phyloP scores from a whole-genome alignment of 2,329 filamentous ascomycete genomes.

The Stachybotrys chartarum region DNA sequence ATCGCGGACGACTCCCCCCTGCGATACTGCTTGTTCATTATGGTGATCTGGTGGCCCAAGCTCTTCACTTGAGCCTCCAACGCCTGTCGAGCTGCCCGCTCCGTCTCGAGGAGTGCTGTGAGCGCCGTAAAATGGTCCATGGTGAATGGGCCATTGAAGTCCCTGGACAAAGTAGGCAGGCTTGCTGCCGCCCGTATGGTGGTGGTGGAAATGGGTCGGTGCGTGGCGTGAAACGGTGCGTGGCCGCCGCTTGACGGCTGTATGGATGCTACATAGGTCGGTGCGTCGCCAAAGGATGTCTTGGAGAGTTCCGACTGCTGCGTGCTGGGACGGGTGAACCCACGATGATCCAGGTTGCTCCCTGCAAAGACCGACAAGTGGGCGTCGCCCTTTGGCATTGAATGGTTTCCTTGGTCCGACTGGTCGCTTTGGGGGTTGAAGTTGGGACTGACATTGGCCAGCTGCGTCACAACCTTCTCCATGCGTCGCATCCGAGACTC shows the following conservation, averaged over 20 bases:
- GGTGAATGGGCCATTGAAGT: slow-evolving; percentile 23
- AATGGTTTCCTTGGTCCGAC: slow-evolving; percentile 16
- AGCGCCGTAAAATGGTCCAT: slow-evolving; percentile 43
- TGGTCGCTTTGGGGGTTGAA: slow-evolving; percentile 24
- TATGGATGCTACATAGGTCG: slow-evolving; percentile 36
- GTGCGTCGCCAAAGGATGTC: slow-evolving; percentile 38
- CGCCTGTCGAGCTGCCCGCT: slow-evolving; percentile 46
- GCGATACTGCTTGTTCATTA: slow-evolving; percentile 31
- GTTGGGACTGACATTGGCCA: slow-evolving; percentile 38
- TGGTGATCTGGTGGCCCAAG: slow-evolving; percentile 42
- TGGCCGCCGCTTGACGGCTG: slow-evolving; percentile 21
- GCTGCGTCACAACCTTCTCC: slow-evolving; percentile 43
- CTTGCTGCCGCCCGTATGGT: slow-evolving; percentile 41
- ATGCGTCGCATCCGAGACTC: slow-evolving; percentile 46
- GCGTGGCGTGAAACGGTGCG: slow-evolving; percentile 5
- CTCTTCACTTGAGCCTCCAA: slow-evolving; percentile 51
- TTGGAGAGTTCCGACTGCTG: slow-evolving; percentile 33
- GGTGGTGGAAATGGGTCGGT: slow-evolving; percentile 35
- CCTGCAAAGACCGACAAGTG: slow-evolving; percentile 9
- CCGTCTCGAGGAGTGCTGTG: slow-evolving; percentile 45
- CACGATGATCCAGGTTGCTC: slow-evolving; percentile 2
- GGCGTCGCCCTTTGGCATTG: slow-evolving; percentile 13
- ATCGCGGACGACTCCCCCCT: slow-evolving; percentile 10
- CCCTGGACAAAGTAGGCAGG: slow-evolving; percentile 31
- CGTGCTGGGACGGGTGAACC: slow-evolving; percentile 20